These are phyloP conservation scores for Rhodotorula glutinis DNA, from an alignment of 1,284 basidiomycete species.

Conservation along the genomic window DNA sequence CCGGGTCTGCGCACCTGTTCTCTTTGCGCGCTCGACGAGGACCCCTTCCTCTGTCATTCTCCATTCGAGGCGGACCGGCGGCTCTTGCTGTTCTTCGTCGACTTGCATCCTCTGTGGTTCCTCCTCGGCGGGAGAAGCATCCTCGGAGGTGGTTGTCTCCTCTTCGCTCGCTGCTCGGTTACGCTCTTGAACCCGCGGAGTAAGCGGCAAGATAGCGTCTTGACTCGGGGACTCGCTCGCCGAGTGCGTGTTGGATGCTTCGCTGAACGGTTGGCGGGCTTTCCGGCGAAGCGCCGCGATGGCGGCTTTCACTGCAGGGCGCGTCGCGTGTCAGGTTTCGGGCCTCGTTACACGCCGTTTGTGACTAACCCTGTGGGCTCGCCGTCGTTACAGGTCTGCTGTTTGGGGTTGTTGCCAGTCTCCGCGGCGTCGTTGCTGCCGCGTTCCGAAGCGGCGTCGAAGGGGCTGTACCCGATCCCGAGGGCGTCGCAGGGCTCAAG, in stretches of 20 bases:
- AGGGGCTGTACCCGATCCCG: too few relatives aligned
- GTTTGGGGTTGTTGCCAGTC: background rate
- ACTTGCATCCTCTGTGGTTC: too few relatives aligned
- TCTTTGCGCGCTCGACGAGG: slow-evolving; percentile 28
- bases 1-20: slow-evolving; percentile 10
- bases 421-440: background rate
- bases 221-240: too few relatives aligned
- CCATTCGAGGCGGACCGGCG: slow-evolving; percentile 19
- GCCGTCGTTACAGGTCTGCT: background rate
- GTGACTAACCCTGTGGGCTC: slow-evolving; percentile 24
- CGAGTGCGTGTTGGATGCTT: slow-evolving; percentile 2
- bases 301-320: slow-evolving; percentile 27
- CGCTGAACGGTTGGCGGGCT: background rate
- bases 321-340: too few relatives aligned
- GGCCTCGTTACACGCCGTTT: too few relatives aligned
- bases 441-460: background rate
- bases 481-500: background rate
- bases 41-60: slow-evolving; percentile 14
- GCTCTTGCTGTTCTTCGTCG: background rate
- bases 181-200: too few relatives aligned
- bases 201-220: too few relatives aligned
- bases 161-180: too few relatives aligned
- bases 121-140: background rate
- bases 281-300: slow-evolving; percentile 28
- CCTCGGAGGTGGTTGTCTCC: slow-evolving; percentile 4